Evolutionary conservation across 768 basidiomycete genomes (phyloP).

Genomic region (Boletellus ananiceps): DNA sequence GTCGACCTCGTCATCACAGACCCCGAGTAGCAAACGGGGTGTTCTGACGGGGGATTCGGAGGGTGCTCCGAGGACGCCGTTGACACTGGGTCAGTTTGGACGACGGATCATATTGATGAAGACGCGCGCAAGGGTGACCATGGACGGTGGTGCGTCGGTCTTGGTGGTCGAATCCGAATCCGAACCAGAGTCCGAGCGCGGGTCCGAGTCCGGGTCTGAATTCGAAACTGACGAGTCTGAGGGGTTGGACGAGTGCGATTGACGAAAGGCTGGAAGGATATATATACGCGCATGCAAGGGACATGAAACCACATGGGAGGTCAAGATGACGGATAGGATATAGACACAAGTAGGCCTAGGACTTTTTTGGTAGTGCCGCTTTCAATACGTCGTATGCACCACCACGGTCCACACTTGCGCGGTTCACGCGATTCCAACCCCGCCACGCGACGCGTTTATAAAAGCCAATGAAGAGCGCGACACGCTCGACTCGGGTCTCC

Average conservation of each 20-base stretch:
- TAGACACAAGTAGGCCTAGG: no score
- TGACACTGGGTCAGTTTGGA: slow-evolving; percentile 42
- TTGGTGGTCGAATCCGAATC: slow-evolving; percentile 27
- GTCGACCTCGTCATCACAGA: not conserved
- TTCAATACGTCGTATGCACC: no score
- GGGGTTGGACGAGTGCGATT: no score
- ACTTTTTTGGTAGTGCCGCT: no score
- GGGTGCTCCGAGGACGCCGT: not conserved
- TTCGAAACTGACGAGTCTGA: no score
- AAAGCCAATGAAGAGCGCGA: not conserved
- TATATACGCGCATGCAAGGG: no score
- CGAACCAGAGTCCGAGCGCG: not conserved
- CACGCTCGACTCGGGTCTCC: not conserved
- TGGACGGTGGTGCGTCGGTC: slow-evolving; percentile 57
- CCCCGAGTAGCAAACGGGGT: not conserved
- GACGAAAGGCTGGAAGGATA: no score
- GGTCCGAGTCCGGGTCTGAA: no score
- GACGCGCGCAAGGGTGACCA: slow-evolving; percentile 52
- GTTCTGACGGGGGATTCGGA: not conserved
- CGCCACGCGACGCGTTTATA: slow-evolving; percentile 17
- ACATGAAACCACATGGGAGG: no score
- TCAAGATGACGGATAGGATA: no score
- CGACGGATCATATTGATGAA: slow-evolving; percentile 55
- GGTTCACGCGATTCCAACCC: slow-evolving; percentile 4
- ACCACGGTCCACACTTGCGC: no score